Evolutionary conservation across 345 rosid species (phyloP).

Genomic region (Boechera stricta): DNA sequence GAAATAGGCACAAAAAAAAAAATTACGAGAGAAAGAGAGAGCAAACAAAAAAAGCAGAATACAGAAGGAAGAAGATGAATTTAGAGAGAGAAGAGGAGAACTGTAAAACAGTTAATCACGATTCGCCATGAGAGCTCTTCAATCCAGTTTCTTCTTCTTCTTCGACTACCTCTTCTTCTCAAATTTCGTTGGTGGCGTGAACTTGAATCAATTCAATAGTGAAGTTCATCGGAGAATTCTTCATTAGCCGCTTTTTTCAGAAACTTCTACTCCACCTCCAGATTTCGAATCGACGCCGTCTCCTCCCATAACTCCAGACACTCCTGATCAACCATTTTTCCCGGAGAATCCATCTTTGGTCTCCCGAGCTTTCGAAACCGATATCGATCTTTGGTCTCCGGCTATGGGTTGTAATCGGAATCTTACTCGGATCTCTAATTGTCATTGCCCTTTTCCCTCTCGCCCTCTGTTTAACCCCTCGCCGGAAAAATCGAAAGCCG

Average conservation of each 20-base stretch:
- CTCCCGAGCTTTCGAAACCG: conserved; percentile 27
- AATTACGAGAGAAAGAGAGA: not conserved
- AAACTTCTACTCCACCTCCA: conserved; percentile 57
- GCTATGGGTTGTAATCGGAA: conserved; percentile 79
- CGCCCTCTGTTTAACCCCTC: conserved; percentile 73
- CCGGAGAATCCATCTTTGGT: conserved; percentile 81
- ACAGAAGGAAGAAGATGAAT: conserved; percentile 54
- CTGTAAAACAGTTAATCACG: conserved; percentile 35
- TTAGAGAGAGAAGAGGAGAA: conserved; percentile 46
- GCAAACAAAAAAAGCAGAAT: not conserved
- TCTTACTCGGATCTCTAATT: conserved; percentile 73
- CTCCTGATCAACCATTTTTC: conserved; percentile 88
- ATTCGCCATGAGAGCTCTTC: conserved; percentile 65
- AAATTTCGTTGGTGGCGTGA: conserved; percentile 15
- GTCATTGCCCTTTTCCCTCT: conserved; percentile 80
- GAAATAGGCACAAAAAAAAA: not conserved
- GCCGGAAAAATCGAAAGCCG: conserved; percentile 54
- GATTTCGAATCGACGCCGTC: conserved; percentile 49
- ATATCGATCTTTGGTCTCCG: not conserved
- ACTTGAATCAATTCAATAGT: conserved; percentile 11
- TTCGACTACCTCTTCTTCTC: not conserved
- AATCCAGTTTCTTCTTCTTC: conserved; percentile 45
- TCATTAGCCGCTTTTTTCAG: conserved; percentile 90
- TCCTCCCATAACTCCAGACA: conserved; percentile 52
- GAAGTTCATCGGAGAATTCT: conserved; percentile 65